A percentile compares a stretch with the other conserved stretches of the same genome.
phyloP scores from a whole-genome alignment of 106 monocot species.

The Allium fistulosum region DNA sequence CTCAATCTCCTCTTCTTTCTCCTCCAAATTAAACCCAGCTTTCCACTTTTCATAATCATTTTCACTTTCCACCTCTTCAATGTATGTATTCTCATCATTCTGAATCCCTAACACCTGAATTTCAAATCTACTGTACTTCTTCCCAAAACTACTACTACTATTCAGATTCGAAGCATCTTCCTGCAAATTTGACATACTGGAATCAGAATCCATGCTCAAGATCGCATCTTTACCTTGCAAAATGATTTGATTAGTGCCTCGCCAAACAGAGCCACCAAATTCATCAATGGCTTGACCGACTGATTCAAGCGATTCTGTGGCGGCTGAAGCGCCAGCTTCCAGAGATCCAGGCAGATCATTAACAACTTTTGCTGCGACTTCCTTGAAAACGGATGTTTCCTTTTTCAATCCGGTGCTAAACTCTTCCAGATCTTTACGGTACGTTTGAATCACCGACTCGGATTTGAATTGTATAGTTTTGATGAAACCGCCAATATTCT shows the following conservation, averaged over 20 bases:
- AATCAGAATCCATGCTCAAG: slow-evolving; percentile 15
- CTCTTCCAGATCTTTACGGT: slow-evolving; percentile 82
- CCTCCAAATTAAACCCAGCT: slow-evolving; percentile 36
- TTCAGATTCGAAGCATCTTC: neutral
- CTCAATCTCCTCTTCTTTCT: slow-evolving; percentile 70
- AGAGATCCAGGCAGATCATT: slow-evolving; percentile 47
- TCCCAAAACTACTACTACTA: slow-evolving; percentile 4
- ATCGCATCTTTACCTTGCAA: slow-evolving; percentile 44
- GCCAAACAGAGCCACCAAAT: slow-evolving; percentile 29
- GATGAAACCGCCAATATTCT: slow-evolving; percentile 52
- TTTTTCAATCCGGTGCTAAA: slow-evolving; percentile 74
- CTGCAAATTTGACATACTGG: neutral
- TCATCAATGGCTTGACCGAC: slow-evolving; percentile 84
- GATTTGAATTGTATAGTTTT: slow-evolving; percentile 64
- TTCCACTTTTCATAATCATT: slow-evolving; percentile 62
- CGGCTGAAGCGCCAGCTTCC: slow-evolving; percentile 67
- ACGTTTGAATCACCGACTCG: slow-evolving; percentile 78
- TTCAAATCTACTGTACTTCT: slow-evolving; percentile 60
- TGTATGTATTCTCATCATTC: slow-evolving; percentile 53
- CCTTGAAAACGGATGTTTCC: slow-evolving; percentile 69
- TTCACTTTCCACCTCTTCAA: slow-evolving; percentile 56
- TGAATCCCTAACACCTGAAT: slow-evolving; percentile 59
- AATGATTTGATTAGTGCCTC: slow-evolving; percentile 39
- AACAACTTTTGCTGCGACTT: slow-evolving; percentile 61
- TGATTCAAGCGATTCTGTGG: slow-evolving; percentile 74